Conservation (phyloP, 768 basidiomycete genomes). For the Cubamyces lactineus region DNA sequence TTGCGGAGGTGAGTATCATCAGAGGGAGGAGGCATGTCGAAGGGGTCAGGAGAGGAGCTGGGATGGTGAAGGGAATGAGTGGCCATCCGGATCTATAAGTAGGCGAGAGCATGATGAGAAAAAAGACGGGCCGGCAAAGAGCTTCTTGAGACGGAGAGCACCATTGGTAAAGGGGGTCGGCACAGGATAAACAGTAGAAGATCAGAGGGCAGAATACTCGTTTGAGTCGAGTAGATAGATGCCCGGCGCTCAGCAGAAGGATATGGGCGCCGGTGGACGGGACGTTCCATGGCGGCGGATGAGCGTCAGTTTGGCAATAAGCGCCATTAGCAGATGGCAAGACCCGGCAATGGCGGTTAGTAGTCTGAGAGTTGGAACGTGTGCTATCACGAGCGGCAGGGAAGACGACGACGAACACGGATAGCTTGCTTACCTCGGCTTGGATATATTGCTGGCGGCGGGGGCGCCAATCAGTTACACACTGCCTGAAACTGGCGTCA, state of each 20-base stretch:
- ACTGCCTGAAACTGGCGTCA: too few species aligned
- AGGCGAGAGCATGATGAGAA: slow-evolving; percentile 15
- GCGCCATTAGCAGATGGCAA: too few species aligned
- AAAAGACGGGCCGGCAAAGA: not conserved
- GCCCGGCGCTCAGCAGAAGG: too few species aligned
- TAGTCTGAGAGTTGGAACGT: too few species aligned
- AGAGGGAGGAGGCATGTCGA: slow-evolving; percentile 23
- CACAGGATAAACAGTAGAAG: not conserved
- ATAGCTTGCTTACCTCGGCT: too few species aligned
- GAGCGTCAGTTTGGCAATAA: too few species aligned
- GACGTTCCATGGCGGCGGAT: too few species aligned
- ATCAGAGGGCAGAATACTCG: not conserved
- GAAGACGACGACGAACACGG: too few species aligned
- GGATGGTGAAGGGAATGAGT: slow-evolving; percentile 1
- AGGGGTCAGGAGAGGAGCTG: not conserved
- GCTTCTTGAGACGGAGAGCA: not conserved
- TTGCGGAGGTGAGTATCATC: slow-evolving; percentile 29
- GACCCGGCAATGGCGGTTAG: too few species aligned
- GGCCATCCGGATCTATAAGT: slow-evolving; percentile 15
- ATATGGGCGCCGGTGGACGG: too few species aligned
- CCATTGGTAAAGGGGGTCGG: not conserved
- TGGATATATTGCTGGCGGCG: not conserved
- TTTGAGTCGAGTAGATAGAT: too few species aligned
- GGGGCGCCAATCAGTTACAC: not conserved
- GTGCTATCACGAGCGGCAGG: too few species aligned